phyloP scores from a whole-genome alignment of 306 rosid genomes.

The Dalbergia oliveri region DNA sequence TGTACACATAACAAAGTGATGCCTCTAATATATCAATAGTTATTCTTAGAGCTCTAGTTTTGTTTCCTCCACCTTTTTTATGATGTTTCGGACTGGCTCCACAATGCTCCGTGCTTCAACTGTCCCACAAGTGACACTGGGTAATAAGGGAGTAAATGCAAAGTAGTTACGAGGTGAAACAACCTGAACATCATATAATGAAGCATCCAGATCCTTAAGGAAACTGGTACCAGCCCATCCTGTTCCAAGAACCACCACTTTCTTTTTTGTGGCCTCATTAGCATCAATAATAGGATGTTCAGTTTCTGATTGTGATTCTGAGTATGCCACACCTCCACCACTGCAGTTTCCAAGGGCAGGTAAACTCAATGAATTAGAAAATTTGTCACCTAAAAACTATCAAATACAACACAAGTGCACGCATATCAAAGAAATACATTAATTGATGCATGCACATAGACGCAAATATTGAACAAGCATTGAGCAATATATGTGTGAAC shows the following conservation, averaged over 20 bases:
- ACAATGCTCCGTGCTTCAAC: constrained; percentile 99
- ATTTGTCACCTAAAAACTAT: not conserved
- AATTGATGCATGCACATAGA: not conserved
- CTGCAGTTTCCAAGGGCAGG: constrained; percentile 58
- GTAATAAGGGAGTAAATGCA: constrained; percentile 92
- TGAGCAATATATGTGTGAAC: not conserved
- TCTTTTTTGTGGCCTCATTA: constrained; percentile 62
- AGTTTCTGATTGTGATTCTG: constrained; percentile 68
- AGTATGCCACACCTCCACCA: constrained; percentile 88
- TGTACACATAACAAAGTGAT: constrained; percentile 32
- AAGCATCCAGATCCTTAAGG: constrained; percentile 85
- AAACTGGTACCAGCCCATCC: constrained; percentile 99
- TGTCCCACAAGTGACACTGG: constrained; percentile 94
- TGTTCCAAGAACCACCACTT: constrained; percentile 94
- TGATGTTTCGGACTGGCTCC: constrained; percentile 86
- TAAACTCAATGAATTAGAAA: constrained; percentile 29
- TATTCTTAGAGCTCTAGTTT: constrained; percentile 31
- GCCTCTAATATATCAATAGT: constrained; percentile 14
- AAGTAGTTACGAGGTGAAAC: constrained; percentile 95
- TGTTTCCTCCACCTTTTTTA: constrained; percentile 71
- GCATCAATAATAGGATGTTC: constrained; percentile 46
- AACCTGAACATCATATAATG: constrained; percentile 80
- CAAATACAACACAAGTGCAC: constrained; percentile 26
- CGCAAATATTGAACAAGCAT: not conserved
- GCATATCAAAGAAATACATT: constrained; percentile 29